A percentile compares a stretch with the other conserved stretches of the same genome.
Conservation (phyloP, 257 asterid genomes). For the Cordia subcordata region DNA sequence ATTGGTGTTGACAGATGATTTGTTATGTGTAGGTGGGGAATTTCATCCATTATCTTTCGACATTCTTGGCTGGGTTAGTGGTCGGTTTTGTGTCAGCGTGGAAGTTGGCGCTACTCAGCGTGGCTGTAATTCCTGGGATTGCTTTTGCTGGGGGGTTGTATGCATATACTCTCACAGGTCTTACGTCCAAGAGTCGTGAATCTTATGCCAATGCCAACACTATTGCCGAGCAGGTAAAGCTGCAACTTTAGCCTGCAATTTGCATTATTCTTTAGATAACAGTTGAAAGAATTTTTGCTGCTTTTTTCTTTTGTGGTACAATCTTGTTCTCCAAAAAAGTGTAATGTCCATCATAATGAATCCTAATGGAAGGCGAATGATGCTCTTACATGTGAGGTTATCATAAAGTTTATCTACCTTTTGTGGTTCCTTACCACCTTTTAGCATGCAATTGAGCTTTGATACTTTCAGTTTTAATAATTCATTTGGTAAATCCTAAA, state of each 20-base stretch:
- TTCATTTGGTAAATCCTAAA: no score
- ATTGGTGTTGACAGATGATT: background rate
- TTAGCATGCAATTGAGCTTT: conserved; percentile 1
- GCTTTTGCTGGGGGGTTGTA: conserved; percentile 98
- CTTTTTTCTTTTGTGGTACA: background rate
- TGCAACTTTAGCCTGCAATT: conserved; percentile 3
- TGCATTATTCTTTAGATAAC: background rate
- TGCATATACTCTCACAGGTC: conserved; percentile 89
- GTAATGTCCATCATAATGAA: background rate
- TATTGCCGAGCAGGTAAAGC: conserved; percentile 87
- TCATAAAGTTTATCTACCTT: conserved; percentile 25
- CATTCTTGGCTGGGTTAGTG: conserved; percentile 96
- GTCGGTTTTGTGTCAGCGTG: conserved; percentile 98
- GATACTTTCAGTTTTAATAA: background rate
- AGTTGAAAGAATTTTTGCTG: background rate
- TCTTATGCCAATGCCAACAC: conserved; percentile 95
- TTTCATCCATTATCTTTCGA: conserved; percentile 94
- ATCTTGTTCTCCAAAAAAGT: background rate
- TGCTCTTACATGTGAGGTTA: conserved; percentile 26
- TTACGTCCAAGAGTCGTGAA: conserved; percentile 93
- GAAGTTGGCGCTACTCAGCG: conserved; percentile 91
- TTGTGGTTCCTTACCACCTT: background rate
- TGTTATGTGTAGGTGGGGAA: conserved; percentile 70
- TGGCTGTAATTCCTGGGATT: conserved; percentile 96
- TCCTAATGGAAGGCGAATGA: conserved; percentile 17